Percentiles rank a stretch among this genome's conserved stretches.
phyloP scores from a whole-genome alignment of 768 basidiomycete genomes.

The Serendipita sp. region DNA sequence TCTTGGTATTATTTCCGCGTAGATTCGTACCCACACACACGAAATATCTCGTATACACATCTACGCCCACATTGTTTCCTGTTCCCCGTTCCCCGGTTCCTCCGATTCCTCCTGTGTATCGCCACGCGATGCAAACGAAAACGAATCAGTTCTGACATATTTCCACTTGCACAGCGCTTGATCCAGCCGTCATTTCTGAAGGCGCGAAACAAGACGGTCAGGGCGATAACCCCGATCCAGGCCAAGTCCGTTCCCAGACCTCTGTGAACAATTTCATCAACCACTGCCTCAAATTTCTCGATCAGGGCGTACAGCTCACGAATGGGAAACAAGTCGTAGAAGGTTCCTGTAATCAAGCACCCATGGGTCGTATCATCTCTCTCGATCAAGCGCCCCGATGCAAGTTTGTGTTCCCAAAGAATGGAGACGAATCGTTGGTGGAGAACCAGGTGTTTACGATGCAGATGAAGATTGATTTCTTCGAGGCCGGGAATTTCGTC shows the following conservation, averaged over 20 bases:
- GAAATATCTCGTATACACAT: too few relatives aligned
- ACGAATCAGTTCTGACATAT: too few relatives aligned
- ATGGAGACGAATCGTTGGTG: background rate
- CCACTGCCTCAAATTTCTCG: background rate
- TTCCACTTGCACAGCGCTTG: slow-evolving; percentile 19
- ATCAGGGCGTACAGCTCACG: slow-evolving; percentile 4
- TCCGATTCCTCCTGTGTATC: too few relatives aligned
- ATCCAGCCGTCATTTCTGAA: slow-evolving; percentile 28
- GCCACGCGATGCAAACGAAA: too few relatives aligned
- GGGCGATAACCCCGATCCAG: slow-evolving; percentile 22
- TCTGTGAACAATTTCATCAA: slow-evolving; percentile 16
- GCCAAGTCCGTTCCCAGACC: slow-evolving; percentile 31
- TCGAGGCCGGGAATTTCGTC: slow-evolving; percentile 40
- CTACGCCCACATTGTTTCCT: too few relatives aligned
- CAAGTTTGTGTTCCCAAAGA: slow-evolving; percentile 7
- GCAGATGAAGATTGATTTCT: slow-evolving; percentile 28
- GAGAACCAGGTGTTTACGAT: slow-evolving; percentile 15
- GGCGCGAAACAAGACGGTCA: slow-evolving; percentile 38
- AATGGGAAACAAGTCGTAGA: slow-evolving; percentile 4
- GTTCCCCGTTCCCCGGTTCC: too few relatives aligned
- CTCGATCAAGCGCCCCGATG: background rate
- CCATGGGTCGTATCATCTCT: slow-evolving; percentile 6
- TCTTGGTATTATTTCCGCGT: too few relatives aligned
- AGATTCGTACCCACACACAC: too few relatives aligned
- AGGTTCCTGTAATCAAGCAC: slow-evolving; percentile 1